Base-by-base conservation (phyloP, 2,329 filamentous ascomycete genomes). In the Sphaerulina vaccinii region DNA sequence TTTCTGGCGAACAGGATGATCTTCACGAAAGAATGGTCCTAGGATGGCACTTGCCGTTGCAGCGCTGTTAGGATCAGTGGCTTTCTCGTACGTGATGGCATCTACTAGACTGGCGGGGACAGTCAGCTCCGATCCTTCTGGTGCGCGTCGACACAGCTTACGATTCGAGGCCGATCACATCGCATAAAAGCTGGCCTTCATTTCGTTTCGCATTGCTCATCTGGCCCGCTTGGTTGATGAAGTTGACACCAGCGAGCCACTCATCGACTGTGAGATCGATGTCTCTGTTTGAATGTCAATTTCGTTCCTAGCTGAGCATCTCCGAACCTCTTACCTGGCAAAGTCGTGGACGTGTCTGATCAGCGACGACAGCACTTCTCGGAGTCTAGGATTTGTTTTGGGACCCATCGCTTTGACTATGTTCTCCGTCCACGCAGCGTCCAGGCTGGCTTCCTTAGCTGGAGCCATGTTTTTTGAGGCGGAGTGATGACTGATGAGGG, bases 1-100 rank as follows among this genome's bases (percentile, higher is more conserved):
- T 65, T 86, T 86, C 15, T 81, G 71, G 39, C 85, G 79, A 52
- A 79, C 72, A 3, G 89, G 88, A 0, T 88, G 82, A 61, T 90
- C 79, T 37, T 82, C 78, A 3, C 88, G 80, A 81, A 87, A 95
- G 74, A 95, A 95, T 1, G 90, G 90, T 0, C 90, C 90, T 0
- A 95, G 79, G 59, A 95, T 89, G 33, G 89, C 83, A 3, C 87
- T 87, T 2, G 87, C 81, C 4, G 88, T 93, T 7, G 83, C 77
- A 21, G 68, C 65, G 49, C 72, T 70, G 19, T 52, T 52, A 1
- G 75, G 75, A 36, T 79, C 76, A 43, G 78, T 77, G 27, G 79
- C 78, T 44, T 80, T 74, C 55, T 82, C 84, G 73, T 83, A 86
- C 49, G 86, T 88, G 65, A 93, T 91, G 67, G 91, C 87, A 68